A percentile compares a stretch with the other conserved stretches of the same genome.
These are phyloP conservation scores for Trypanosoma platydactyli DNA, from an alignment of 208 protist genomes.

Conservation along the genomic window DNA sequence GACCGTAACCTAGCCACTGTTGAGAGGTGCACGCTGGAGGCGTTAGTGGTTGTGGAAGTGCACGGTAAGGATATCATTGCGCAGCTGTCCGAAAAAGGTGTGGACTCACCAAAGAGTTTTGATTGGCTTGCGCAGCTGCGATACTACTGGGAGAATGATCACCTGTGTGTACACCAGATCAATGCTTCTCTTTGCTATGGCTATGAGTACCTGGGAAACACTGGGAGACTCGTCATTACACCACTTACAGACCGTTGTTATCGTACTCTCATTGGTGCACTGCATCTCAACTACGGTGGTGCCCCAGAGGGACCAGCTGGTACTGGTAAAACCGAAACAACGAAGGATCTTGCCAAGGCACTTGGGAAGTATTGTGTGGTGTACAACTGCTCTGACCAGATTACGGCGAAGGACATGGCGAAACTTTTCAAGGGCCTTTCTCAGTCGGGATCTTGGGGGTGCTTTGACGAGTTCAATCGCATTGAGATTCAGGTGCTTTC, in stretches of 20 bases:
- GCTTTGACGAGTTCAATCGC: constrained; percentile 98
- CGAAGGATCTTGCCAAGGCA: constrained; percentile 96
- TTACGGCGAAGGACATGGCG: constrained; percentile 95
- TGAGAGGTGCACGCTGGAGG: constrained; percentile 91
- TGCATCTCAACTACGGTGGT: constrained; percentile 96
- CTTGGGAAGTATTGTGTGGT: constrained; percentile 97
- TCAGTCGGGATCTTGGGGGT: constrained; percentile 94
- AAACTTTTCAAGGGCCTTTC: constrained; percentile 96
- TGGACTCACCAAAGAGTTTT: constrained; percentile 92
- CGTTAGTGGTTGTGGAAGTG: constrained; percentile 94
- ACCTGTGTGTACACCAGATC: constrained; percentile 92
- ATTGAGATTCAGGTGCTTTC: constrained; percentile 97
- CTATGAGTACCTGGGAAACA: constrained; percentile 98
- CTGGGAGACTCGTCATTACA: constrained; percentile 95
- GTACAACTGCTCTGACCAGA: constrained; percentile 98
- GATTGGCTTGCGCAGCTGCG: constrained; percentile 96
- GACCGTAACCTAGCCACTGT: constrained; percentile 82
- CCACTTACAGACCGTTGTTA: constrained; percentile 96
- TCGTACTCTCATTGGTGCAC: constrained; percentile 95
- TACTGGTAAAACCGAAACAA: constrained; percentile 99
- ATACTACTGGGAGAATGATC: constrained; percentile 95
- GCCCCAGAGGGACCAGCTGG: constrained; percentile 97
- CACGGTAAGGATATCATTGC: constrained; percentile 94
- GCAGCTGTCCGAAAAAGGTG: constrained; percentile 90
- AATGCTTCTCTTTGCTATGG: constrained; percentile 92